Evolutionary conservation across 2,329 filamentous ascomycete species (phyloP).

Genomic region (Colletotrichum sublineola): DNA sequence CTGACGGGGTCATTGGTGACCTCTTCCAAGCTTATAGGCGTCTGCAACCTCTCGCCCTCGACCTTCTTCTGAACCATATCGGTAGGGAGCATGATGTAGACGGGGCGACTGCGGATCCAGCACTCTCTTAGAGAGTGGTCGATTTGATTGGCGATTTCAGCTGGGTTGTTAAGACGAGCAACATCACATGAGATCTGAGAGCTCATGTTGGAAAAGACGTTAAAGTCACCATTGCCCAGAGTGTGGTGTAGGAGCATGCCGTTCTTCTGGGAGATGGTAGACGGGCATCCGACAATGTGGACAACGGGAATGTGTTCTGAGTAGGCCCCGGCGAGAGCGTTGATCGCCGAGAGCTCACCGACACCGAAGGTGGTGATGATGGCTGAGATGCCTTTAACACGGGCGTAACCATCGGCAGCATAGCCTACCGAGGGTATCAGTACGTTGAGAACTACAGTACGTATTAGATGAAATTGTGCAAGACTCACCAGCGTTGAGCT

Average conservation of each 20-base stretch:
- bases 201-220: conserved; percentile 86
- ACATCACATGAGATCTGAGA: conserved; percentile 77
- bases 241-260: conserved; percentile 74
- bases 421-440: conserved; percentile 64
- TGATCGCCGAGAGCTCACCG: conserved; percentile 79
- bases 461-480: conserved; percentile 33
- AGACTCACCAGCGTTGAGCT: conserved; percentile 77
- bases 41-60: conserved; percentile 79
- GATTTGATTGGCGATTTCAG: conserved; percentile 80
- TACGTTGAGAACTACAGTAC: too few species aligned
- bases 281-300: conserved; percentile 73
- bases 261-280: conserved; percentile 61
- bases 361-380: conserved; percentile 83
- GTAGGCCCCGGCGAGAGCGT: conserved; percentile 80
- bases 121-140: conserved; percentile 83
- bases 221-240: conserved; percentile 83
- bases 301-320: conserved; percentile 80
- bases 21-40: conserved; percentile 75
- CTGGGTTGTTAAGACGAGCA: conserved; percentile 77
- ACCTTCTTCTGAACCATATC: conserved; percentile 84
- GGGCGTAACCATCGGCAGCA: conserved; percentile 84
- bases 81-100: conserved; percentile 86
- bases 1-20: conserved; percentile 76
- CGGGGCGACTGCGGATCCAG: conserved; percentile 79
- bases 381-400: conserved; percentile 77